Evolutionary conservation across 768 basidiomycete genomes (phyloP), one percentile per base, ranked within the genome.

Genomic region (Chiua virens): DNA sequence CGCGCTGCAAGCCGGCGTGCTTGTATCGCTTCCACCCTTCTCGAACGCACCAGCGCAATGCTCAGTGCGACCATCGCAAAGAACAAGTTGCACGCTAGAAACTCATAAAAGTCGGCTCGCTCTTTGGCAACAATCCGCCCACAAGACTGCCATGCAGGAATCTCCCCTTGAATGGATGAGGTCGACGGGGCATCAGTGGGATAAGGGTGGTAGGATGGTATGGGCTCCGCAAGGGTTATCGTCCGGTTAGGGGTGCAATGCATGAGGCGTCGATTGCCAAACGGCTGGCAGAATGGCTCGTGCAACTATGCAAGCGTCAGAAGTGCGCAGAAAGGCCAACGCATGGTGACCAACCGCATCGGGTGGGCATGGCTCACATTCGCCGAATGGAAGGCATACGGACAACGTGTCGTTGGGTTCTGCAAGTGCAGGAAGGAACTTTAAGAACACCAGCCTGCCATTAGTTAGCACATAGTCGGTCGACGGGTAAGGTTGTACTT

Each of bases 271-370:
- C 95, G 83, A 70, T 95, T 95, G 45, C 95, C 95, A 64, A 93
- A 96, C n/a, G 95, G 94, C 63, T 90, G 85, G 71, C 94, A 98
- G 69, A 89, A 96, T 3, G 94, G 93, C 73, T 94, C 83, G 60
- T 85, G 74, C 30, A 90, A 74, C 92, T 95, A 56, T 48, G n/a
- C 27, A 51, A 20, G 28, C 18, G 35, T 54, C 46, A 56, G 49
- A 34, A 22, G 50, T 18, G 42, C 43, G 25, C 40, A 43, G 27
- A 43, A 23, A 15, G 46, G 46, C 42, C 22, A 36, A 50, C 23
- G 42, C 41, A 50, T 40, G 46, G 36, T 47, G 37, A 74, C 81
- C 46, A 60, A 88, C 86, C 17, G 78, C 72, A 52, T 82, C 80
- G 9, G 74, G 65, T 21, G 87, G 86, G 69, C 87, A 89, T 60